These are phyloP conservation scores for Chlorella sorokiniana DNA, from an alignment of 139 green algal species.

Conservation along the genomic window DNA sequence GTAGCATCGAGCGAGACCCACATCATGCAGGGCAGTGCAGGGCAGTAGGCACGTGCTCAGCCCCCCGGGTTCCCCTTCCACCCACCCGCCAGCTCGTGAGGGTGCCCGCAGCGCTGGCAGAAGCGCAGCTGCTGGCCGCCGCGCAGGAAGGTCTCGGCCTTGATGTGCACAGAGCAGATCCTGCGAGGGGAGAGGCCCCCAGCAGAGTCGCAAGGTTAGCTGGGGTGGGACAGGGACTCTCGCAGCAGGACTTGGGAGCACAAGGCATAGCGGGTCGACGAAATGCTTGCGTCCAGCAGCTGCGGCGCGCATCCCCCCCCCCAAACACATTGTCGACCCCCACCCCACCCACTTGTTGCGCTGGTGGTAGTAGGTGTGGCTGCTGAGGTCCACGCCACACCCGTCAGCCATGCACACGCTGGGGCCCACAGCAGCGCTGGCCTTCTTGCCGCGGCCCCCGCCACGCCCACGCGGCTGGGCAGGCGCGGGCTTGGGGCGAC, in stretches of 20 bases:
- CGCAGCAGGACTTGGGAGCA: background rate
- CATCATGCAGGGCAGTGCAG: too few species aligned
- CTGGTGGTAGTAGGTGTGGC: conserved; percentile 41
- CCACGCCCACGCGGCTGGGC: background rate
- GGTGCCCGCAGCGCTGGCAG: conserved; percentile 46
- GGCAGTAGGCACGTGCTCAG: background rate
- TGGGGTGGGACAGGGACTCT: background rate
- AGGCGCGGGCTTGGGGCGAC: background rate
- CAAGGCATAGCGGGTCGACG: background rate
- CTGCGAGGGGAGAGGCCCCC: background rate
- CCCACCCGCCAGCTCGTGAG: conserved; percentile 21
- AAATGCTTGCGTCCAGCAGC: too few species aligned
- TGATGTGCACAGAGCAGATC: conserved; percentile 46
- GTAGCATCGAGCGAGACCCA: too few species aligned
- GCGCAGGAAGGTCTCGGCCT: conserved; percentile 3
- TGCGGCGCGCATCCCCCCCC: background rate
- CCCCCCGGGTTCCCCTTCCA: background rate
- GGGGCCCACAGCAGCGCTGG: background rate
- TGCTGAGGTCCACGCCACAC: conserved; percentile 19
- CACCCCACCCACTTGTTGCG: conserved; percentile 37
- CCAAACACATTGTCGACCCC: background rate
- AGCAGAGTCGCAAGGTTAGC: too few species aligned
- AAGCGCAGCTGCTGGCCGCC: conserved; percentile 42
- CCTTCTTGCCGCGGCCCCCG: background rate
- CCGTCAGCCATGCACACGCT: conserved; percentile 42